Percentiles rank a stretch among this genome's conserved stretches.
Evolutionary conservation across 441 rosid species (phyloP).

Genomic region (Euphorbia schlechtendalii): DNA sequence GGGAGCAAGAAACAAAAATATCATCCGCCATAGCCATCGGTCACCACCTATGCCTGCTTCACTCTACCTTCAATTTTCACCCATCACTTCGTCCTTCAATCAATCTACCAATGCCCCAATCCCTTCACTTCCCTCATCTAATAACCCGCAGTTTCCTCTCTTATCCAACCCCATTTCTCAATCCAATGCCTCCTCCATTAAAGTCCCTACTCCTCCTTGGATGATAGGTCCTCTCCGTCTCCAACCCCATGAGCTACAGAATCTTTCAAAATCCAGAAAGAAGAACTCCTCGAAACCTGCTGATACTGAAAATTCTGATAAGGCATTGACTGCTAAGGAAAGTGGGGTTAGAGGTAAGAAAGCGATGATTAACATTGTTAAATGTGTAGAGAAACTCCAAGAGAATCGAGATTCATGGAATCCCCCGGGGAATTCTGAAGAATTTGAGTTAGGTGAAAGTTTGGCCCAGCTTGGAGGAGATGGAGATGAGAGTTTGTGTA

Average conservation of each 20-base stretch:
- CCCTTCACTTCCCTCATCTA: not conserved
- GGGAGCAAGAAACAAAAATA: not conserved
- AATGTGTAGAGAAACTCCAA: conserved; percentile 34
- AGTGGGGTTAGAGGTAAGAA: conserved; percentile 66
- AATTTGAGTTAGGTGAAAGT: conserved; percentile 25
- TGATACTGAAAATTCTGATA: conserved; percentile 37
- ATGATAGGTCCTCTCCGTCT: conserved; percentile 50
- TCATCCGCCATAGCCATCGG: not conserved
- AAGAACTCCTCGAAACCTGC: conserved; percentile 19
- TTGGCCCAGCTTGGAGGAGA: conserved; percentile 28
- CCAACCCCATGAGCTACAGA: conserved; percentile 38
- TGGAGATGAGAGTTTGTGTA: conserved; percentile 19
- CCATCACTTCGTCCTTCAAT: conserved; percentile 27
- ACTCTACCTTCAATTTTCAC: conserved; percentile 21
- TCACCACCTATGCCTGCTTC: conserved; percentile 22
- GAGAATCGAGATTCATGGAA: conserved; percentile 21
- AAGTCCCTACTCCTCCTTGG: conserved; percentile 72
- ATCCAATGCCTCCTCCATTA: conserved; percentile 30
- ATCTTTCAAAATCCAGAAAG: conserved; percentile 27
- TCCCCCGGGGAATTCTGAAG: conserved; percentile 14
- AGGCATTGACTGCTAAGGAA: conserved; percentile 51
- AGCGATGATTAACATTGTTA: conserved; percentile 54
- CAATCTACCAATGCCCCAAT: conserved; percentile 12
- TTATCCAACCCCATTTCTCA: conserved; percentile 18
- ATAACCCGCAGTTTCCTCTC: conserved; percentile 1